Base-by-base conservation (phyloP, 208 protist species). In the Trypanosoma theileri region DNA sequence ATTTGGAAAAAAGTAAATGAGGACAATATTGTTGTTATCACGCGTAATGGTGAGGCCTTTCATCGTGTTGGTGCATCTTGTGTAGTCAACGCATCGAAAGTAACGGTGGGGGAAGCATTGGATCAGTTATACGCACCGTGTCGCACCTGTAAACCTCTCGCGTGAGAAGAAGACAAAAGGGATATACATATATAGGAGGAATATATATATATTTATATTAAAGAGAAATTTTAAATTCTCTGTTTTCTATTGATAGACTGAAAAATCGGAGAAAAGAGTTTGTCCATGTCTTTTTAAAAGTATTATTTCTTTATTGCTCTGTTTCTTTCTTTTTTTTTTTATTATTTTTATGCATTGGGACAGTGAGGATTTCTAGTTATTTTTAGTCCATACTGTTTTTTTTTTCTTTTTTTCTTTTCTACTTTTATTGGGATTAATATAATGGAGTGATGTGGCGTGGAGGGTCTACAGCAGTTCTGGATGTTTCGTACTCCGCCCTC, bases 1-100 rank as follows among this genome's bases (percentile, higher is more conserved):
- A 64, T 91, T 4, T 91, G 85, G 85, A 77, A 66, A 51, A 75
- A 56, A 26, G 46, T 73, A 35, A 66, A 85, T 45, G 28, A 81
- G 42, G 65, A 73, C 3, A 66, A 66, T 50, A 56, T 19, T 19
- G 81, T 87, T 0, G 71, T 76, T 52, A 63, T 70, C 13, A 85
- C 79, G 1, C 69, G 31, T 0, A 82, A 85, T 53, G 81, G 81
- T 11, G 76, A 66, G 14, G 71, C 79, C 41, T 91, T 91, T 62
- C 85, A 91, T 70, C 53, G 52, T 6, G 2, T 67, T 1, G 63
- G 71, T 57, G 81, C 79, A 26, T 6, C 57, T 12, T 46, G 79
- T 50, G 60, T 81, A 28, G 40, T 67, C 21, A 67, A 70, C 14
- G 53, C 60, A 44, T 72, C 67, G 1, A 51, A 44, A 42, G 31